These are phyloP conservation scores for Candida alai DNA, from an alignment of 805 yeast species.

Conservation along the genomic window DNA sequence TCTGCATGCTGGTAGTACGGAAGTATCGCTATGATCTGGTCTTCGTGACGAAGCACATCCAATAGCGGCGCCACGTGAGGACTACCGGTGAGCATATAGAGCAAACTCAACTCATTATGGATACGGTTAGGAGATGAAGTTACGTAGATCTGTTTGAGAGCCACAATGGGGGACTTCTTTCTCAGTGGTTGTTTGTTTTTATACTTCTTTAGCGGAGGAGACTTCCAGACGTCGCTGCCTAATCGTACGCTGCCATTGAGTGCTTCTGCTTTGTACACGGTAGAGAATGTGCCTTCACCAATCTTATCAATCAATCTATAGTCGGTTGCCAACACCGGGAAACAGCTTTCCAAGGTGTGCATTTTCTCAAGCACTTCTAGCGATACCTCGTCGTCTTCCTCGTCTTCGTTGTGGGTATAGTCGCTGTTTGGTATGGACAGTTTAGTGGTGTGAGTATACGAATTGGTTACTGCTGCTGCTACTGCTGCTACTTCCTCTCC, in stretches of 20 bases:
- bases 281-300: slow-evolving; percentile 65
- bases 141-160: slow-evolving; percentile 88
- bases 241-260: slow-evolving; percentile 34
- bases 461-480: neutral
- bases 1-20: slow-evolving; percentile 92
- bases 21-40: slow-evolving; percentile 88
- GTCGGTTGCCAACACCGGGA: slow-evolving; percentile 48
- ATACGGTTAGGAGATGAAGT: slow-evolving; percentile 94
- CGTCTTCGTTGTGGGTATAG: no score
- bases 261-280: slow-evolving; percentile 61
- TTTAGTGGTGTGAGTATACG: no score
- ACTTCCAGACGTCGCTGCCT: slow-evolving; percentile 41
- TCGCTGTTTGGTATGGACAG: no score
- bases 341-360: slow-evolving; percentile 48
- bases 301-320: slow-evolving; percentile 54
- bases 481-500: neutral
- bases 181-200: slow-evolving; percentile 13
- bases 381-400: slow-evolving; percentile 46
- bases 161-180: slow-evolving; percentile 53
- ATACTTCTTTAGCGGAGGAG: slow-evolving; percentile 37
- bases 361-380: slow-evolving; percentile 56
- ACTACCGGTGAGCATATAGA: slow-evolving; percentile 65
- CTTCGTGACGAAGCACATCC: slow-evolving; percentile 82
- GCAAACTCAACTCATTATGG: slow-evolving; percentile 76
- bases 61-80: slow-evolving; percentile 81